These are phyloP conservation scores for Aspergillus sp. DNA, from an alignment of 2,329 filamentous ascomycete genomes.

Conservation along the genomic window DNA sequence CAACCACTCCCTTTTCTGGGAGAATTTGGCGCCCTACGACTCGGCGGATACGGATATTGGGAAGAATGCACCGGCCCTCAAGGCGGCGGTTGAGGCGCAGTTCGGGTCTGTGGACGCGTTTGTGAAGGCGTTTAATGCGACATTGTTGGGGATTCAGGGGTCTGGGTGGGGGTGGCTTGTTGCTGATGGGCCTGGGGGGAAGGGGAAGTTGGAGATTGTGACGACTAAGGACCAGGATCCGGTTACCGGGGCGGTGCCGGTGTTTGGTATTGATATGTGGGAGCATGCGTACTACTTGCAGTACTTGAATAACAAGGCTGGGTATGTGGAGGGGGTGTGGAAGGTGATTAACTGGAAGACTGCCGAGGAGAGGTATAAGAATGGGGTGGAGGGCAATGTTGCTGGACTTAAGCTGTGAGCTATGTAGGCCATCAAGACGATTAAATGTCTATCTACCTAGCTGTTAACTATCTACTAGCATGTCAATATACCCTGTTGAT, in stretches of 20 bases:
- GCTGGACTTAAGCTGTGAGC: neutral
- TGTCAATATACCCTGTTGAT: no score
- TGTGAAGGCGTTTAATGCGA: slow-evolving; percentile 63
- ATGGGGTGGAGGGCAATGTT: slow-evolving; percentile 16
- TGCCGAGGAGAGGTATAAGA: slow-evolving; percentile 65
- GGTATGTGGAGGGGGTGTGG: slow-evolving; percentile 89
- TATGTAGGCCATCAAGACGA: no score
- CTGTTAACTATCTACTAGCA: neutral
- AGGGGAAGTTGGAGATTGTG: slow-evolving; percentile 65
- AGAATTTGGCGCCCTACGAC: slow-evolving; percentile 67
- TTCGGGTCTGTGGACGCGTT: slow-evolving; percentile 72
- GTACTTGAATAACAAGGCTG: slow-evolving; percentile 91
- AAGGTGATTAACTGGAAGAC: slow-evolving; percentile 92
- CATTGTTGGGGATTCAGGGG: slow-evolving; percentile 72
- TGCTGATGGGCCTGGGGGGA: slow-evolving; percentile 51
- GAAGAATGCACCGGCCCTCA: slow-evolving; percentile 57
- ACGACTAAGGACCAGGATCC: slow-evolving; percentile 88
- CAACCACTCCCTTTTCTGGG: slow-evolving; percentile 93
- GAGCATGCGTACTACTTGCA: slow-evolving; percentile 92
- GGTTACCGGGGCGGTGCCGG: slow-evolving; percentile 71
- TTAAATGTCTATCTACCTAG: neutral
- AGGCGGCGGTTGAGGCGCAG: slow-evolving; percentile 59
- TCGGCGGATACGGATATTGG: slow-evolving; percentile 58
- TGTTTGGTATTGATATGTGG: slow-evolving; percentile 88
- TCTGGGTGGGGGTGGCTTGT: slow-evolving; percentile 90